A percentile compares a stretch with the other conserved stretches of the same genome.
phyloP scores from a whole-genome alignment of 139 green algal species.

The Diplosphaera chodatii region DNA sequence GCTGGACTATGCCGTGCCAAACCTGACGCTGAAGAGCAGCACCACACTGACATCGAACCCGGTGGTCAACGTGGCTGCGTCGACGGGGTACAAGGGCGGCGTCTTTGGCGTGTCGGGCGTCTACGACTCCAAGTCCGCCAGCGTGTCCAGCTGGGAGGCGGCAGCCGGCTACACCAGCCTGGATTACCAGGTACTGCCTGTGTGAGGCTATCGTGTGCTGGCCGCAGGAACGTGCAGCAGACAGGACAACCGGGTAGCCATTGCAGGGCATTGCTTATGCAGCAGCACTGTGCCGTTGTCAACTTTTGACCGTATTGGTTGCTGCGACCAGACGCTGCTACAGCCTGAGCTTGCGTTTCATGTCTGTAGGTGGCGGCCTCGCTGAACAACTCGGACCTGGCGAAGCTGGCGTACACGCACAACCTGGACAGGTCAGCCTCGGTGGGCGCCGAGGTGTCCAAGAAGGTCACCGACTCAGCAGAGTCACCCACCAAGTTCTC shows the following conservation, averaged over 20 bases:
- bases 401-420: slow-evolving; percentile 35
- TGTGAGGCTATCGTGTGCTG: background rate
- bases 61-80: slow-evolving; percentile 34
- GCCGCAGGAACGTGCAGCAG: background rate
- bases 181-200: slow-evolving; percentile 53
- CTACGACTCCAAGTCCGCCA: slow-evolving; percentile 38
- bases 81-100: slow-evolving; percentile 22
- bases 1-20: slow-evolving; percentile 37
- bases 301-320: too few relatives aligned
- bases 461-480: background rate
- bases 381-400: slow-evolving; percentile 1
- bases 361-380: background rate
- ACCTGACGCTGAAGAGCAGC: slow-evolving; percentile 32
- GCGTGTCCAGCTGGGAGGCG: slow-evolving; percentile 21
- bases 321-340: too few relatives aligned
- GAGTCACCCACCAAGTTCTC: slow-evolving; percentile 1
- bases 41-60: slow-evolving; percentile 30
- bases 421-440: slow-evolving; percentile 22
- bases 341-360: too few relatives aligned
- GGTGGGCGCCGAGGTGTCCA: slow-evolving; percentile 34
- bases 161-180: slow-evolving; percentile 32
- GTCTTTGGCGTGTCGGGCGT: slow-evolving; percentile 28
- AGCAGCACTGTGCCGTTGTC: too few relatives aligned
- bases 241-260: background rate
- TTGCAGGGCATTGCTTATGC: too few relatives aligned